Conservation (phyloP, 2,329 filamentous ascomycete species). For the Verticillium albo-atrum region DNA sequence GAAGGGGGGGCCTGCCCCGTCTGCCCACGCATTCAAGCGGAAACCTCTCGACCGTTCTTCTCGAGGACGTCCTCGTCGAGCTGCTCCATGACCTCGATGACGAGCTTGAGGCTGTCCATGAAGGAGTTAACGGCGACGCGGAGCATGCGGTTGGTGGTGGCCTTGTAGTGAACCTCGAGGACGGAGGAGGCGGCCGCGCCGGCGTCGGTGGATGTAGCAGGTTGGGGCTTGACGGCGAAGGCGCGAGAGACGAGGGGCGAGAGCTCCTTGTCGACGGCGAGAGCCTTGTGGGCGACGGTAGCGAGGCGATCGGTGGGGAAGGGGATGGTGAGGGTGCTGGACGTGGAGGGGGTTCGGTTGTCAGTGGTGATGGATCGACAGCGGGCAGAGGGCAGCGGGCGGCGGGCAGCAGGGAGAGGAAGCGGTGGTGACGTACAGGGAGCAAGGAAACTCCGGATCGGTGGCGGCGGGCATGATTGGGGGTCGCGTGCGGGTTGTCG, state of each 20-base stretch:
- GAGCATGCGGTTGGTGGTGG: conserved; percentile 93
- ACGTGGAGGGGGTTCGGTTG: neutral
- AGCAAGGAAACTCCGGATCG: conserved; percentile 56
- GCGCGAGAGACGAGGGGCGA: conserved; percentile 75
- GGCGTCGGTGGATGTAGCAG: conserved; percentile 13
- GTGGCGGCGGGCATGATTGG: conserved; percentile 30
- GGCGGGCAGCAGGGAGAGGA: conserved; percentile 9
- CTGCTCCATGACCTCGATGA: conserved; percentile 86
- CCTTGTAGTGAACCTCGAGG: conserved; percentile 72
- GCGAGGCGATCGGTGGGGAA: conserved; percentile 79
- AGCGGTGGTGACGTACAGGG: conserved; percentile 44
- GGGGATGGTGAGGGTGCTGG: conserved; percentile 70
- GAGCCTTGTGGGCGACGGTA: conserved; percentile 65
- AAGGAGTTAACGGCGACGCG: conserved; percentile 95
- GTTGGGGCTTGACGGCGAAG: conserved; percentile 48
- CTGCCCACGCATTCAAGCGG: neutral
- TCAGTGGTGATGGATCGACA: neutral
- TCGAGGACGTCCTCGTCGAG: conserved; percentile 78
- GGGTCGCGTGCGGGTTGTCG: neutral
- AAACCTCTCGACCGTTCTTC: neutral
- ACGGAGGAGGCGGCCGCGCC: conserved; percentile 43
- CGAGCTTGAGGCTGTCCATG: conserved; percentile 82
- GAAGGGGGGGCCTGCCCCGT: too few relatives aligned
- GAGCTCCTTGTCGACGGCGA: conserved; percentile 84
- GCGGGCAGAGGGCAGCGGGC: neutral